Percentiles rank a stretch among this genome's conserved stretches.
phyloP scores from a whole-genome alignment of 768 basidiomycete genomes.

The Auriscalpium orientale region DNA sequence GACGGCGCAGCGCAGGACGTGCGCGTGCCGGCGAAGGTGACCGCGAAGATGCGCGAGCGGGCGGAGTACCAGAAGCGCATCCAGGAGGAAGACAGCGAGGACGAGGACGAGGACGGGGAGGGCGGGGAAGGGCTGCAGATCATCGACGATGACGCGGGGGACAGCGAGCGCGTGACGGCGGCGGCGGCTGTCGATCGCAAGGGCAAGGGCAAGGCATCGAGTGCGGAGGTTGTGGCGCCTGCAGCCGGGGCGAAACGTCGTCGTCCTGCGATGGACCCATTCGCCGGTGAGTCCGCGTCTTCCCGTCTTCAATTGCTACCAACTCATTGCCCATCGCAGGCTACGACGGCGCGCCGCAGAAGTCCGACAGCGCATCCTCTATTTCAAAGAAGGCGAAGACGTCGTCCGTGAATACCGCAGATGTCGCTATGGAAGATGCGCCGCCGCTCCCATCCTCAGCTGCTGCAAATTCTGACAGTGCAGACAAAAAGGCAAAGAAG shows the following conservation, averaged over 20 bases:
- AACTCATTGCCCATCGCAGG: constrained; percentile 16
- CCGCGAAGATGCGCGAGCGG: constrained; percentile 67
- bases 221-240: constrained; percentile 1
- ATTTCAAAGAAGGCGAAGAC: background rate
- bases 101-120: constrained; percentile 28
- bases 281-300: constrained; percentile 42
- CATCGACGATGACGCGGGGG: constrained; percentile 31
- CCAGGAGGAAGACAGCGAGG: constrained; percentile 27
- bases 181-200: constrained; percentile 12
- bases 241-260: constrained; percentile 31
- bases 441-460: background rate
- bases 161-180: constrained; percentile 22
- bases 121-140: constrained; percentile 27
- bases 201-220: constrained; percentile 17
- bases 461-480: background rate
- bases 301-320: background rate
- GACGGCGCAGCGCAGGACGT: constrained; percentile 4
- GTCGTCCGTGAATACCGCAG: background rate
- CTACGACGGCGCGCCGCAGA: constrained; percentile 24
- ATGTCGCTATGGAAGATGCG: background rate
- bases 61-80: constrained; percentile 54
- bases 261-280: constrained; percentile 53
- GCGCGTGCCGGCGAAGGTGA: constrained; percentile 47
- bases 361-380: background rate
- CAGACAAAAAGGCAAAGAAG: background rate